Percentiles rank a stretch among this genome's conserved stretches.
Conservation (phyloP, 768 basidiomycete species). For the Boletus tomentosulus region DNA sequence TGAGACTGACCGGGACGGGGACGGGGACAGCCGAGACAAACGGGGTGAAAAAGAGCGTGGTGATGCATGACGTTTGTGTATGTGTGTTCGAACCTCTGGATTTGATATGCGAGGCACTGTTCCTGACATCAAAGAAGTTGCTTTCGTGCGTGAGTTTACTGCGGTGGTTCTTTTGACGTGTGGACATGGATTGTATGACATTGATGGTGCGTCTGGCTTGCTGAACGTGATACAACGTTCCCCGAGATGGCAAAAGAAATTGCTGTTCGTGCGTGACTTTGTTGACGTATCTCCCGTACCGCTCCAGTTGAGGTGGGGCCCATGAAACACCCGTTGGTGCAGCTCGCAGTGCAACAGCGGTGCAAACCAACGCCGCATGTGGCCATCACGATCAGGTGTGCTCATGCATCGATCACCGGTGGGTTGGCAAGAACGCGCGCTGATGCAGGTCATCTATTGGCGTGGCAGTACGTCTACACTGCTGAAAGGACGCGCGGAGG, state of each 20-base stretch:
- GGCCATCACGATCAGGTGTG: not conserved
- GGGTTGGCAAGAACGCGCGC: not conserved
- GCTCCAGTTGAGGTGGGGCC: not conserved
- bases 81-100: not conserved
- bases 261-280: not conserved
- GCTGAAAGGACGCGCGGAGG: not conserved
- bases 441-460: not conserved
- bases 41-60: conserved; percentile 2
- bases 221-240: not conserved
- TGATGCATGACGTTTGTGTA: not conserved
- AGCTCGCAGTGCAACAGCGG: not conserved
- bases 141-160: not conserved
- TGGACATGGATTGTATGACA: not conserved
- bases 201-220: not conserved
- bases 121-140: not conserved
- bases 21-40: conserved; percentile 20
- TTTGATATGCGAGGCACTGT: not conserved
- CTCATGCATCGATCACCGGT: not conserved
- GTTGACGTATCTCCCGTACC: not conserved
- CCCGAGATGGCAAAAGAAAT: too few relatives aligned
- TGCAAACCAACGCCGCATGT: not conserved
- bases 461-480: not conserved
- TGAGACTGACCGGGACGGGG: not conserved
- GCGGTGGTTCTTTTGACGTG: not conserved
- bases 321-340: not conserved